phyloP scores from a whole-genome alignment of 192 early-diverging fungal genomes.

The Podila minutissima region DNA sequence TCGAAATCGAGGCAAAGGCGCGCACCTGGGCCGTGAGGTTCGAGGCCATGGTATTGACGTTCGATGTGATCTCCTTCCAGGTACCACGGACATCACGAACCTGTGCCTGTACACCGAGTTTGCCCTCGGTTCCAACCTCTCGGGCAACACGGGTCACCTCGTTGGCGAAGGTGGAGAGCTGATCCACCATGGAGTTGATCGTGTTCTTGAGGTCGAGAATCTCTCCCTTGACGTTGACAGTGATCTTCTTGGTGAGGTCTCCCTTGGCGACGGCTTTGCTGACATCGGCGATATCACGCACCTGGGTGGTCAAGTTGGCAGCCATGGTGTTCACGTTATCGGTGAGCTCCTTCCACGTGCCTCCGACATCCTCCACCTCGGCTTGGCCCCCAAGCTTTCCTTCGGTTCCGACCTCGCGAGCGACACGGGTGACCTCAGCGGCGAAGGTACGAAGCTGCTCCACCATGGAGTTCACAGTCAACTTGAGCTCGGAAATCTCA shows the following conservation, averaged over 20 bases:
- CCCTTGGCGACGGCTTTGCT: slow-evolving; percentile 67
- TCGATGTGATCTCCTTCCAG: slow-evolving; percentile 81
- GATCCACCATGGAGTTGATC: slow-evolving; percentile 80
- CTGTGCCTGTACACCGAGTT: slow-evolving; percentile 79
- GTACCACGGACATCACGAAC: slow-evolving; percentile 77
- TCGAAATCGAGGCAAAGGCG: slow-evolving; percentile 81
- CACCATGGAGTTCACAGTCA: slow-evolving; percentile 66
- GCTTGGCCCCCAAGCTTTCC: slow-evolving; percentile 68
- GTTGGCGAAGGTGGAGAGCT: slow-evolving; percentile 56
- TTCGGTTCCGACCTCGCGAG: slow-evolving; percentile 72
- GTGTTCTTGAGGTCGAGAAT: slow-evolving; percentile 76
- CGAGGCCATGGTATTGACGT: slow-evolving; percentile 79
- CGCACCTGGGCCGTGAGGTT: slow-evolving; percentile 84
- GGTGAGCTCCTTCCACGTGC: slow-evolving; percentile 67
- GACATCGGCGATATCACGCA: slow-evolving; percentile 71
- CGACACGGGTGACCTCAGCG: slow-evolving; percentile 72
- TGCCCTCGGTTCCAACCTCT: slow-evolving; percentile 83
- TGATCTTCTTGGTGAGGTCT: slow-evolving; percentile 68
- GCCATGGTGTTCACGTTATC: slow-evolving; percentile 72
- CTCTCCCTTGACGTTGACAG: slow-evolving; percentile 73
- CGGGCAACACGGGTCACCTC: slow-evolving; percentile 80
- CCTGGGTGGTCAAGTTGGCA: slow-evolving; percentile 64
- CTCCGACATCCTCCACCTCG: slow-evolving; percentile 61
- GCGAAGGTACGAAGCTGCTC: slow-evolving; percentile 66
- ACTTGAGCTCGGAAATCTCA: slow-evolving; percentile 59